Evolutionary conservation across 129 eudicot species (phyloP).

Genomic region (Lactuca saligna): DNA sequence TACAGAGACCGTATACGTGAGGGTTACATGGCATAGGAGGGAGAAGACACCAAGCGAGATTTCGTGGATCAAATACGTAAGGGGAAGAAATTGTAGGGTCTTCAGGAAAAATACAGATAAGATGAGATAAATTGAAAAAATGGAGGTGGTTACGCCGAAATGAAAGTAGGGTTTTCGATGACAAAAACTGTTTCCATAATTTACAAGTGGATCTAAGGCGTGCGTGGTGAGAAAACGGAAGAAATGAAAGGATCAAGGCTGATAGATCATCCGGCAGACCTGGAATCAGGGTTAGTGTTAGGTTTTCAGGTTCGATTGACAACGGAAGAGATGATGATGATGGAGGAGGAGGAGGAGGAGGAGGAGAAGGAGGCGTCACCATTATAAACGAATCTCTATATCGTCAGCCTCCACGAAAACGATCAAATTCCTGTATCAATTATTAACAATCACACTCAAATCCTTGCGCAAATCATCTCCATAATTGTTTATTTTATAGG

Average conservation of each 20-base stretch:
- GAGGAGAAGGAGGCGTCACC: constrained; percentile 21
- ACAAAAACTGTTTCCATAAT: constrained; percentile 66
- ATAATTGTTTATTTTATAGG: neutral
- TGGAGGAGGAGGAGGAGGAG: constrained; percentile 31
- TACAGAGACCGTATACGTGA: constrained; percentile 73
- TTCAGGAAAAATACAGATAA: constrained; percentile 72
- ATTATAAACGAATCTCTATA: neutral
- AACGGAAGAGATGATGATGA: constrained; percentile 23
- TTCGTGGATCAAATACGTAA: constrained; percentile 62
- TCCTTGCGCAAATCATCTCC: neutral
- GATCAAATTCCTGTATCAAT: constrained; percentile 17
- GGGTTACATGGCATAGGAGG: constrained; percentile 95
- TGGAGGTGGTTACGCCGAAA: constrained; percentile 42
- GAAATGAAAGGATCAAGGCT: constrained; percentile 55
- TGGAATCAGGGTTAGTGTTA: constrained; percentile 67
- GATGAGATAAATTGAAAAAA: constrained; percentile 41
- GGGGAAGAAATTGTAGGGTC: constrained; percentile 77
- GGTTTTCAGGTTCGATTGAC: constrained; percentile 27
- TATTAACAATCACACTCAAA: neutral
- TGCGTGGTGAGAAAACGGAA: constrained; percentile 62
- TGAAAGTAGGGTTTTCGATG: constrained; percentile 52
- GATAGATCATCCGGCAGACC: constrained; percentile 80
- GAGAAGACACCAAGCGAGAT: constrained; percentile 65
- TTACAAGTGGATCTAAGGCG: constrained; percentile 66
- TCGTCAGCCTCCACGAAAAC: neutral